Evolutionary conservation across 441 rosid species (phyloP).

Genomic region (Pelargonium australe): DNA sequence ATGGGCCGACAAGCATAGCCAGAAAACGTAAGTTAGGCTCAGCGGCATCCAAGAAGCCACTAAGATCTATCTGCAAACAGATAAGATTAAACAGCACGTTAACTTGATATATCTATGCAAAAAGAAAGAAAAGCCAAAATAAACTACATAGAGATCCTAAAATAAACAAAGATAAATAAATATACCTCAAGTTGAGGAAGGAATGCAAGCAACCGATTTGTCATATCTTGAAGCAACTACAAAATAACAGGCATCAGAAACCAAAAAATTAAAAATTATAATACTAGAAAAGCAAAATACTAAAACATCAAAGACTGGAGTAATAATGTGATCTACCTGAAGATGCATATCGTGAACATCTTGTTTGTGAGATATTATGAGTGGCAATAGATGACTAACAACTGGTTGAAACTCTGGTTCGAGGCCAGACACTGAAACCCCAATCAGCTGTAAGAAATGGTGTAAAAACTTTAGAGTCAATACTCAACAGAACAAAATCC

Average conservation of each 20-base stretch:
- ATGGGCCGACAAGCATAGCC: constrained; percentile 77
- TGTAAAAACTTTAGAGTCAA: constrained; percentile 15
- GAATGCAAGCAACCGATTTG: constrained; percentile 55
- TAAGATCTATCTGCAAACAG: constrained; percentile 49
- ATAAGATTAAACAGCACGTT: constrained; percentile 6
- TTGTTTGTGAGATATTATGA: constrained; percentile 60
- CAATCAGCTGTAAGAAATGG: constrained; percentile 53
- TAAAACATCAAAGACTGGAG: constrained; percentile 12
- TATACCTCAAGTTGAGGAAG: constrained; percentile 89
- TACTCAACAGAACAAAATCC: constrained; percentile 8
- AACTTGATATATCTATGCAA: background rate
- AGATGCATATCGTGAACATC: constrained; percentile 75
- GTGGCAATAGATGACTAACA: constrained; percentile 67
- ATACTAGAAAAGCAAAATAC: constrained; percentile 17
- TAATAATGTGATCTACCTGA: constrained; percentile 44
- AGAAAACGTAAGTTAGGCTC: constrained; percentile 58
- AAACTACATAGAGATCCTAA: constrained; percentile 10
- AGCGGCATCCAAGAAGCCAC: constrained; percentile 51
- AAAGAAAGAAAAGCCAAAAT: constrained; percentile 14
- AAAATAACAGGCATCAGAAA: constrained; percentile 40
- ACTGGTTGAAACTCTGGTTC: constrained; percentile 91
- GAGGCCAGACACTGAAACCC: constrained; percentile 65
- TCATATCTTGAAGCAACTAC: constrained; percentile 82
- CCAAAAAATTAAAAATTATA: constrained; percentile 10
- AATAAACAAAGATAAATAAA: constrained; percentile 18